Evolutionary conservation across 2,329 filamentous ascomycete genomes (phyloP).

Genomic region (Talaromyces sp.): DNA sequence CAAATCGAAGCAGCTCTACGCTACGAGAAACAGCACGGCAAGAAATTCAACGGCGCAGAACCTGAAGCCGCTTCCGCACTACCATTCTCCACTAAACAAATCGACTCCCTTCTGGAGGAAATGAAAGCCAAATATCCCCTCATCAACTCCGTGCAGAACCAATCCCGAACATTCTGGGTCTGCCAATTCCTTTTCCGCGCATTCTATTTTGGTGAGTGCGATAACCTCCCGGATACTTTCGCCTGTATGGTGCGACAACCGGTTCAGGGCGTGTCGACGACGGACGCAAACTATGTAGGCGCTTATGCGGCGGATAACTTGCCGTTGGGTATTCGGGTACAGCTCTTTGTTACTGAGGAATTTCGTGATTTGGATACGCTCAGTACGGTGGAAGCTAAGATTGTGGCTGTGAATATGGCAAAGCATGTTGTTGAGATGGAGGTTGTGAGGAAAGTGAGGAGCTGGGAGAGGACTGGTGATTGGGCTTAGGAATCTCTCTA

Average conservation of each 20-base stretch:
- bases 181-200: conserved; percentile 56
- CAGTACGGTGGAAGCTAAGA: conserved; percentile 34
- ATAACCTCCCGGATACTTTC: conserved; percentile 48
- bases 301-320: conserved; percentile 31
- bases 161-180: conserved; percentile 48
- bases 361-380: conserved; percentile 30
- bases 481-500: conserved; percentile 9
- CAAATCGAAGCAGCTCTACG: conserved; percentile 62
- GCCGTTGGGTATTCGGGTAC: conserved; percentile 31
- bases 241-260: conserved; percentile 33
- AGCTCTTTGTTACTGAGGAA: conserved; percentile 25
- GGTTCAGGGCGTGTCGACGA: conserved; percentile 22
- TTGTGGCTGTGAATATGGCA: conserved; percentile 33
- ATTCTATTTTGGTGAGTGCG: conserved; percentile 52
- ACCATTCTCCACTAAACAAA: conserved; percentile 48
- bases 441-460: conserved; percentile 29
- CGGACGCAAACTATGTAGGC: conserved; percentile 22
- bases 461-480: conserved; percentile 27
- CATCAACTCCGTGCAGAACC: conserved; percentile 37
- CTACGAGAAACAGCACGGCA: conserved; percentile 49
- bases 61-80: conserved; percentile 33
- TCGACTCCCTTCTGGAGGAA: conserved; percentile 50
- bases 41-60: conserved; percentile 35
- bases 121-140: conserved; percentile 41
- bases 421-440: conserved; percentile 32